phyloP scores from a whole-genome alignment of 768 basidiomycete genomes.

The Boletus barrowsii region DNA sequence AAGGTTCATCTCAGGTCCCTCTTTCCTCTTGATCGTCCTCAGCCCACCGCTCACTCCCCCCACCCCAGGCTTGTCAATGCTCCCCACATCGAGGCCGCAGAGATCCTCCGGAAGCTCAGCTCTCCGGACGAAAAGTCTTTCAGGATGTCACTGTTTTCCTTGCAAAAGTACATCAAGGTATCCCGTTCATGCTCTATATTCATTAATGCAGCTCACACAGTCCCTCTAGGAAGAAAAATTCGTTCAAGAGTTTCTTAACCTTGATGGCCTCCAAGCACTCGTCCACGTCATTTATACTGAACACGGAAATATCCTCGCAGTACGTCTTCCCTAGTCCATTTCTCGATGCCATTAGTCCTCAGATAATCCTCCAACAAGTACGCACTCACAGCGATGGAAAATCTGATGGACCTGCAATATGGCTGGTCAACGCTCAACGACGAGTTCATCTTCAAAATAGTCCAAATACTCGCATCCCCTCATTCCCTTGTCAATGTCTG shows the following conservation, averaged over 20 bases:
- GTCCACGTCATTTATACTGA: constrained; percentile 62
- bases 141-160: constrained; percentile 67
- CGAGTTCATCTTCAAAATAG: constrained; percentile 72
- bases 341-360: constrained; percentile 1
- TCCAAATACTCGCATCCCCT: constrained; percentile 72
- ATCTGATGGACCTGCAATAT: constrained; percentile 81
- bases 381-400: constrained; percentile 81
- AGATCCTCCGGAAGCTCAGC: constrained; percentile 68
- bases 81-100: constrained; percentile 74
- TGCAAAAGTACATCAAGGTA: constrained; percentile 79
- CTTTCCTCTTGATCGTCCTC: not conserved
- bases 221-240: constrained; percentile 74
- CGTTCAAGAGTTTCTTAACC: constrained; percentile 69
- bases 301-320: constrained; percentile 84
- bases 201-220: not conserved
- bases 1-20: constrained; percentile 77
- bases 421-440: constrained; percentile 77
- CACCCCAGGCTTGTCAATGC: constrained; percentile 68
- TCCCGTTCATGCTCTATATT: constrained; percentile 15
- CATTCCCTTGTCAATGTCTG: constrained; percentile 84
- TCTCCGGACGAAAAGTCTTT: constrained; percentile 57
- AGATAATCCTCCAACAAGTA: constrained; percentile 48
- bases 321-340: constrained; percentile 32
- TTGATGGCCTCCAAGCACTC: constrained; percentile 68
- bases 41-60: not conserved